Percentiles rank a stretch among this genome's conserved stretches.
These are phyloP conservation scores for Umbelopsis sp. DNA, from an alignment of 192 early-diverging fungal genomes.

Conservation along the genomic window DNA sequence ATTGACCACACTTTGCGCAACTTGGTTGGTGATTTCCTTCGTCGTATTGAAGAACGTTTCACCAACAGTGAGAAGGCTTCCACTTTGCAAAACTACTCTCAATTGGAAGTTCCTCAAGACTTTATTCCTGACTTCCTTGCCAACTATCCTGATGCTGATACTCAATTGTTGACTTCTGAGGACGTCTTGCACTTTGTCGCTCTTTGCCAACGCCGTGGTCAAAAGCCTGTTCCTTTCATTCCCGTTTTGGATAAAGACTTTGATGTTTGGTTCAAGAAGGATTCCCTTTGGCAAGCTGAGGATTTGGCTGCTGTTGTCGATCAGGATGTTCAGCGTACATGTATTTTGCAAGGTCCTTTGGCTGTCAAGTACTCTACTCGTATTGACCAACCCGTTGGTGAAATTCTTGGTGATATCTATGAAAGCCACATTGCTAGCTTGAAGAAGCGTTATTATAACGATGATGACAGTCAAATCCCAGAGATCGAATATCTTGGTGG, in stretches of 20 bases:
- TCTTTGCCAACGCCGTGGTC: constrained; percentile 71
- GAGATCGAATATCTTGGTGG: constrained; percentile 79
- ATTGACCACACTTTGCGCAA: constrained; percentile 71
- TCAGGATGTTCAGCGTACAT: constrained; percentile 81
- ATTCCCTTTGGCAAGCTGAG: constrained; percentile 89
- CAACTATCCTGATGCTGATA: constrained; percentile 64
- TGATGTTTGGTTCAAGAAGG: constrained; percentile 89
- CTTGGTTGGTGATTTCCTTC: constrained; percentile 77
- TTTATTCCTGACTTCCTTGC: constrained; percentile 71
- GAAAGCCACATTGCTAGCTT: constrained; percentile 74
- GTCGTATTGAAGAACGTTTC: constrained; percentile 90
- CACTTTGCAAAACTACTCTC: constrained; percentile 62
- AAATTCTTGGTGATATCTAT: constrained; percentile 86
- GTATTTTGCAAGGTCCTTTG: constrained; percentile 89
- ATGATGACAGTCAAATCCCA: constrained; percentile 65
- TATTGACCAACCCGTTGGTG: constrained; percentile 85
- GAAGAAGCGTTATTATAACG: constrained; percentile 70
- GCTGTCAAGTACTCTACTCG: constrained; percentile 72
- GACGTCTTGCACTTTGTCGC: constrained; percentile 84
- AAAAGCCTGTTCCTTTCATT: constrained; percentile 91
- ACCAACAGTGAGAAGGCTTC: constrained; percentile 55
- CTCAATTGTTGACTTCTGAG: constrained; percentile 80
- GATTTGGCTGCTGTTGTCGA: constrained; percentile 81
- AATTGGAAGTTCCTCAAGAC: constrained; percentile 64
- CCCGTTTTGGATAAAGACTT: constrained; percentile 86